These are phyloP conservation scores for Suhomyces taliae DNA, from an alignment of 1,139 yeast species.

Conservation along the genomic window DNA sequence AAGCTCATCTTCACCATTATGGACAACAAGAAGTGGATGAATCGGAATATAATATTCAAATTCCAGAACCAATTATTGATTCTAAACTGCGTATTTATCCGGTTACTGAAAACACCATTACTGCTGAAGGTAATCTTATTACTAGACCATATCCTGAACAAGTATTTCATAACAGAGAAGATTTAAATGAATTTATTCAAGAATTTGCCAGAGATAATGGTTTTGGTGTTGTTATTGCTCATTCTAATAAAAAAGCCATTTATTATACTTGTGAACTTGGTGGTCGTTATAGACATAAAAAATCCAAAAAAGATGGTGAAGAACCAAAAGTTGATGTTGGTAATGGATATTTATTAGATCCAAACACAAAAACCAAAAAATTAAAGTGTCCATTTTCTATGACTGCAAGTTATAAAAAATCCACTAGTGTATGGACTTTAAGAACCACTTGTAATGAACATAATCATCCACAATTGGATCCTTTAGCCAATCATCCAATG, in stretches of 20 bases:
- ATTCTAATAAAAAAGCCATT: constrained; percentile 58
- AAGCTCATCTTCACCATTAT: constrained; percentile 21
- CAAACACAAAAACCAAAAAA: constrained; percentile 50
- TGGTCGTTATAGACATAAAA: constrained; percentile 56
- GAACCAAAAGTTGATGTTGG: constrained; percentile 29
- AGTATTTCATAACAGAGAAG: constrained; percentile 50
- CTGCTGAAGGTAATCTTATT: constrained; percentile 52
- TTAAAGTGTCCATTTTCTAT: constrained; percentile 58
- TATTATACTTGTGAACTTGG: constrained; percentile 64
- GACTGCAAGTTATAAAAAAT: constrained; percentile 56
- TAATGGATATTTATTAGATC: constrained; percentile 42
- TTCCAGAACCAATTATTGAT: constrained; percentile 50
- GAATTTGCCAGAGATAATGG: constrained; percentile 61
- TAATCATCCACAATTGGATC: constrained; percentile 60
- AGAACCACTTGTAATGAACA: constrained; percentile 58
- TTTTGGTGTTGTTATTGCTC: constrained; percentile 61
- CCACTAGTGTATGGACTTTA: constrained; percentile 52
- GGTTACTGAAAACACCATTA: constrained; percentile 47
- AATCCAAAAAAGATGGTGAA: constrained; percentile 36
- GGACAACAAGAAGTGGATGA: constrained; percentile 32
- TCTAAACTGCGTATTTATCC: constrained; percentile 49
- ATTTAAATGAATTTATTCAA: constrained; percentile 53
- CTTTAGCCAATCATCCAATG: constrained; percentile 58
- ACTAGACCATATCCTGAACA: constrained; percentile 59
- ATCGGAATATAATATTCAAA: constrained; percentile 49